These are phyloP conservation scores for Ceriops decandra DNA, from an alignment of 345 rosid genomes.

Conservation along the genomic window DNA sequence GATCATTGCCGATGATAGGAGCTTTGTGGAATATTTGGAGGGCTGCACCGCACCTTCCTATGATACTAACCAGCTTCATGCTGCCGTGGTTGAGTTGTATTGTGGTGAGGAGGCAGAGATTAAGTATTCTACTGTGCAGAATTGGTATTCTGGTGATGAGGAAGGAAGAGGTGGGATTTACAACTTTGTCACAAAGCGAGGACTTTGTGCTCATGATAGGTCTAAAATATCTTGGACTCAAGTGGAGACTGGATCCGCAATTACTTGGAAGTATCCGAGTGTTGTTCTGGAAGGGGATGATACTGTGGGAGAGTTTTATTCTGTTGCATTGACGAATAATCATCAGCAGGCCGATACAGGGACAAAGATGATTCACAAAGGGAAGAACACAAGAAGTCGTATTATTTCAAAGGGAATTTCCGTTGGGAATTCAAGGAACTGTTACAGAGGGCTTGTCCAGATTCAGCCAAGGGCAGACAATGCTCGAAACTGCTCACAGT, in stretches of 20 bases:
- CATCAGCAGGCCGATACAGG: conserved; percentile 90
- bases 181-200: conserved; percentile 95
- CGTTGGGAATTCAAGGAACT: conserved; percentile 66
- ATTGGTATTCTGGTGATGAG: conserved; percentile 94
- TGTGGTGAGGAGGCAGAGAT: conserved; percentile 82
- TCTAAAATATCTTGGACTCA: conserved; percentile 98
- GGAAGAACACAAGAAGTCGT: conserved; percentile 79
- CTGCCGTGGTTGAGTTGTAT: conserved; percentile 90
- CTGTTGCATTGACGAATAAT: conserved; percentile 87
- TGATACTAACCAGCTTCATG: conserved; percentile 87
- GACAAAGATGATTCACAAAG: conserved; percentile 96
- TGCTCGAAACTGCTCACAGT: conserved; percentile 83
- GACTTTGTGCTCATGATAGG: conserved; percentile 69
- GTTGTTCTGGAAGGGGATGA: conserved; percentile 88
- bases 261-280: conserved; percentile 95
- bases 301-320: conserved; percentile 83
- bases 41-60: conserved; percentile 96
- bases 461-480: conserved; percentile 89
- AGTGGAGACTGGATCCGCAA: conserved; percentile 96
- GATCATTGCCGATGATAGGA: conserved; percentile 88
- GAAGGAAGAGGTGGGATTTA: conserved; percentile 85
- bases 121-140: conserved; percentile 89
- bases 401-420: conserved; percentile 95
- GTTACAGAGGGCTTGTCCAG: conserved; percentile 96
- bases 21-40: conserved; percentile 90